Evolutionary conservation across 352 stramenopile genomes (phyloP).

Genomic region (Thraustochytrium striatum): DNA sequence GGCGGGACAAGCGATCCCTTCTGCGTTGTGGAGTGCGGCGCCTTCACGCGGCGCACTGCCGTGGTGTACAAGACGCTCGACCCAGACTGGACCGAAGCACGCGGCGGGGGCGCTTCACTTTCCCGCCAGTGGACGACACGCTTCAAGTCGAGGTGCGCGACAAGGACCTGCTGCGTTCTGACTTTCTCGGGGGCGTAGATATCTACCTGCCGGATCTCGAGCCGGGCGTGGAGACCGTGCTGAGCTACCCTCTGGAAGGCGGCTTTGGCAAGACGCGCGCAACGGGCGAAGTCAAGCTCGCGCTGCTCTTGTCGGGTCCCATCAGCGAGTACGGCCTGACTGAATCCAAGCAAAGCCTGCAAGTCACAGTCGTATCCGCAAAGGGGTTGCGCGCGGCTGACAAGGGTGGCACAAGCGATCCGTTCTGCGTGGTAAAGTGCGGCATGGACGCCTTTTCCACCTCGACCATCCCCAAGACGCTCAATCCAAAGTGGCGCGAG

Average conservation of each 20-base stretch:
- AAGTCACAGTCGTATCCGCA: conserved; percentile 39
- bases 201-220: conserved; percentile 32
- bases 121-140: conserved; percentile 45
- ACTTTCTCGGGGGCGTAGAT: conserved; percentile 31
- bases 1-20: conserved; percentile 42
- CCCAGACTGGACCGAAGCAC: conserved; percentile 23
- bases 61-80: conserved; percentile 47
- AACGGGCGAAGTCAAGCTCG: conserved; percentile 38
- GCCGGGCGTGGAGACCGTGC: conserved; percentile 17
- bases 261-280: conserved; percentile 29
- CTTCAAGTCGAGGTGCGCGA: conserved; percentile 42
- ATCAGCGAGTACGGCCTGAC: conserved; percentile 37
- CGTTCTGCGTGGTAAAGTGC: conserved; percentile 46
- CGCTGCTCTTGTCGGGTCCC: background rate
- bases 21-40: conserved; percentile 42
- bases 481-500: conserved; percentile 36
- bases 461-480: background rate
- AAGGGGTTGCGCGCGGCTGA: conserved; percentile 37
- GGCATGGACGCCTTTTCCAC: conserved; percentile 38
- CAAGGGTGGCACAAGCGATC: conserved; percentile 24
- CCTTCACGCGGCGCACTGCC: conserved; percentile 29
- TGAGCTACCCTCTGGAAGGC: conserved; percentile 33
- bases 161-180: conserved; percentile 38
- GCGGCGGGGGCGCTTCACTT: conserved; percentile 44
- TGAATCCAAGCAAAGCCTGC: conserved; percentile 17